Conservation (phyloP, 2,329 filamentous ascomycete species). For the Stagonosporopsis chrysanthemi region DNA sequence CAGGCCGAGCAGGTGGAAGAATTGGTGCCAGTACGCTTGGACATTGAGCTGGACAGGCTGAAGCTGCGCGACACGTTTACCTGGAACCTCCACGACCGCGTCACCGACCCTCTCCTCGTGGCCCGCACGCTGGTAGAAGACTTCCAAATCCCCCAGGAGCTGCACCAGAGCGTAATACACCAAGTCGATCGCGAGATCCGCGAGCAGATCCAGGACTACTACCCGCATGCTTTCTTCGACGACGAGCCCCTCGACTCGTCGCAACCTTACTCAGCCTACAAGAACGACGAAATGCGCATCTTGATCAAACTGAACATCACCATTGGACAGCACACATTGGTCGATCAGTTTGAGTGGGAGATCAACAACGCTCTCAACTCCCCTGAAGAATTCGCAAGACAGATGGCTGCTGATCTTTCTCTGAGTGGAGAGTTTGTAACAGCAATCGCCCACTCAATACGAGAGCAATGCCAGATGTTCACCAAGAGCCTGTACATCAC, state of each 20-base stretch:
- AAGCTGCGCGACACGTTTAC: slow-evolving; percentile 97
- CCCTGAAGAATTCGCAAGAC: slow-evolving; percentile 89
- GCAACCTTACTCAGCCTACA: slow-evolving; percentile 90
- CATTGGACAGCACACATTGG: slow-evolving; percentile 89
- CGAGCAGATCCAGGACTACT: slow-evolving; percentile 92
- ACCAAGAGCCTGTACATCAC: slow-evolving; percentile 92
- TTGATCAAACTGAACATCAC: slow-evolving; percentile 97
- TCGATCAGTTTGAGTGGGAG: slow-evolving; percentile 99
- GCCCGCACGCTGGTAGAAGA: slow-evolving; percentile 91
- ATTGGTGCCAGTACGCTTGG: slow-evolving; percentile 86
- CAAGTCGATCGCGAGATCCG: slow-evolving; percentile 78
- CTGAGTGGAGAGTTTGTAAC: slow-evolving; percentile 96
- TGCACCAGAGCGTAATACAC: slow-evolving; percentile 62
- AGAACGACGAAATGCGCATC: slow-evolving; percentile 98
- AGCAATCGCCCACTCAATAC: slow-evolving; percentile 95
- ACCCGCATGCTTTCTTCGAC: slow-evolving; percentile 87
- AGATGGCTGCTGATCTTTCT: slow-evolving; percentile 89
- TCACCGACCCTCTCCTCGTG: slow-evolving; percentile 81
- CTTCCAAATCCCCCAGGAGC: slow-evolving; percentile 74
- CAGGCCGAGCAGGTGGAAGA: slow-evolving; percentile 94
- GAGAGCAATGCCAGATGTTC: slow-evolving; percentile 94
- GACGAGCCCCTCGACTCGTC: slow-evolving; percentile 91
- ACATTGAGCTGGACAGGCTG: slow-evolving; percentile 95
- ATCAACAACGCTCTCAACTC: slow-evolving; percentile 95
- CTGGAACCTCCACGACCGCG: slow-evolving; percentile 94